These are phyloP conservation scores for Cladosporium sphaerospermum DNA, from an alignment of 2,329 filamentous ascomycete genomes.

Conservation along the genomic window DNA sequence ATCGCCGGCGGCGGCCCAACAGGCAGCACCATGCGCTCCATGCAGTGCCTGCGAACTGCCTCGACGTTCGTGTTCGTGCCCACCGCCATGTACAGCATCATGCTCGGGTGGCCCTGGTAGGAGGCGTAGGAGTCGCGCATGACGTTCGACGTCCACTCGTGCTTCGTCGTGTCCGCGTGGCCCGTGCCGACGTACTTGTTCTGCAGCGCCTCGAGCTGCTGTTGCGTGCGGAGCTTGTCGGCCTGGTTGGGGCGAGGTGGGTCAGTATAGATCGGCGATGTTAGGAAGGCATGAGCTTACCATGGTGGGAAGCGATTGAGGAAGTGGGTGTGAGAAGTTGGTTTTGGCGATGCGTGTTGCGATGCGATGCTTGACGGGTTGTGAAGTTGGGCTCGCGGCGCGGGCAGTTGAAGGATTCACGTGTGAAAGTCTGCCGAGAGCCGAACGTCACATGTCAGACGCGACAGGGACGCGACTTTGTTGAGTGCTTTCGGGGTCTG, in stretches of 20 bases:
- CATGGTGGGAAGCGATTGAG: neutral
- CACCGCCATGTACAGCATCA: slow-evolving; percentile 82
- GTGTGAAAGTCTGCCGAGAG: neutral
- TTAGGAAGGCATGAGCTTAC: neutral
- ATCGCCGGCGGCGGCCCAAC: slow-evolving; percentile 31
- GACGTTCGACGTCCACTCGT: slow-evolving; percentile 96
- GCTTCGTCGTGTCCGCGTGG: slow-evolving; percentile 91
- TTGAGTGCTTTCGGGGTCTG: no score
- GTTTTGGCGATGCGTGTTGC: no score
- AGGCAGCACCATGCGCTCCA: slow-evolving; percentile 66
- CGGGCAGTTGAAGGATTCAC: neutral
- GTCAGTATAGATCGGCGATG: neutral
- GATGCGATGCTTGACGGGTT: neutral
- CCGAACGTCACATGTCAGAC: slow-evolving; percentile 11
- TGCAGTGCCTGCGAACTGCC: slow-evolving; percentile 71
- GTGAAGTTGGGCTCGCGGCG: neutral
- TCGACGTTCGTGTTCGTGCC: slow-evolving; percentile 76
- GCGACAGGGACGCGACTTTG: neutral
- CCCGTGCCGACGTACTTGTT: slow-evolving; percentile 94
- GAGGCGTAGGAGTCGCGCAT: slow-evolving; percentile 86
- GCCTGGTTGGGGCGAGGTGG: slow-evolving; percentile 45
- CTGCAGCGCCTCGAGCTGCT: slow-evolving; percentile 95
- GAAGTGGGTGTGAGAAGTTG: neutral
- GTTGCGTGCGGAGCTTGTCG: slow-evolving; percentile 94
- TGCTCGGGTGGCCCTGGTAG: slow-evolving; percentile 81